These are phyloP conservation scores for Boletus reticuloceps DNA, from an alignment of 768 basidiomycete species.

Conservation along the genomic window DNA sequence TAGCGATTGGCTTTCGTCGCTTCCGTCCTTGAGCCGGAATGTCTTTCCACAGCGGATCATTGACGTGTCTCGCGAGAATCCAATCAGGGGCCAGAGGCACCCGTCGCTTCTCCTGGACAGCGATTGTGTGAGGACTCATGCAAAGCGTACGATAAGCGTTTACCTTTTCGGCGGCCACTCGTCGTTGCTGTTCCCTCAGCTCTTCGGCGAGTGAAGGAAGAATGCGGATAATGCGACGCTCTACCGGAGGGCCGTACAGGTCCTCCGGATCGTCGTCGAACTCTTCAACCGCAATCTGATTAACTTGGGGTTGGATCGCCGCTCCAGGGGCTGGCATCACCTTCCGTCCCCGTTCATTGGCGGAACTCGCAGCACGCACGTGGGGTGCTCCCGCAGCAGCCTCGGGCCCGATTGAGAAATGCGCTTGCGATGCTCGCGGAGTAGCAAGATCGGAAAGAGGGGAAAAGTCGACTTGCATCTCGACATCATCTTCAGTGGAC, in stretches of 20 bases:
- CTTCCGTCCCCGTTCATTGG: not conserved
- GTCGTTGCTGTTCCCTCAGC: constrained; percentile 21
- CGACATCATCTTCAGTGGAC: constrained; percentile 8
- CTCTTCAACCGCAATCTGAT: not conserved
- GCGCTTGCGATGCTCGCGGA: not conserved
- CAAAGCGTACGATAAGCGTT: not conserved
- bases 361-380: not conserved
- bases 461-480: constrained; percentile 12
- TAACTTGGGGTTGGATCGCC: not conserved
- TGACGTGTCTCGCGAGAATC: constrained; percentile 18
- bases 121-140: not conserved
- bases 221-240: constrained; percentile 25
- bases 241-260: constrained; percentile 27
- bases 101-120: constrained; percentile 14
- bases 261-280: constrained; percentile 24
- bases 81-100: constrained; percentile 22
- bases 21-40: constrained; percentile 6
- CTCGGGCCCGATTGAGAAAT: not conserved
- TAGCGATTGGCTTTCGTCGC: constrained; percentile 13
- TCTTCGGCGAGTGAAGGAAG: constrained; percentile 26
- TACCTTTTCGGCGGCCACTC: constrained; percentile 16
- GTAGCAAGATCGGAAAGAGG: not conserved
- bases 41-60: constrained; percentile 20
- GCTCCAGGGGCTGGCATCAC: not conserved
- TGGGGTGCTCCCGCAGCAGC: not conserved